A percentile compares a stretch with the other conserved stretches of the same genome.
These are phyloP conservation scores for Xanthoconium stramineum DNA, from an alignment of 768 basidiomycete genomes.

Conservation along the genomic window DNA sequence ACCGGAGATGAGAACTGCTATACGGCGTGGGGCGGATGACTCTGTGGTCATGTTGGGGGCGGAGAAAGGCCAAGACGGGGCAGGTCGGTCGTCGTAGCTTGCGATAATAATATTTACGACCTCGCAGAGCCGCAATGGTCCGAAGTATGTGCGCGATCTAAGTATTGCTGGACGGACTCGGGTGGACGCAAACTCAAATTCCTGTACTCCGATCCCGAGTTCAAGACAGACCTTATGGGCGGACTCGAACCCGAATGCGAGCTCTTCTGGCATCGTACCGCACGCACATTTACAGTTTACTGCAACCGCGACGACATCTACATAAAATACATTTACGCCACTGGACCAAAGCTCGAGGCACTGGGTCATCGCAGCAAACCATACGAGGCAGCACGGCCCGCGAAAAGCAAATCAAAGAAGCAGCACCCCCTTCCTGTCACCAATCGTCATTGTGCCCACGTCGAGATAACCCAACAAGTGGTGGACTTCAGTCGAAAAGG, in stretches of 20 bases:
- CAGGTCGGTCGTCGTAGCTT: slow-evolving; percentile 5
- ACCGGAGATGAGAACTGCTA: slow-evolving; percentile 57
- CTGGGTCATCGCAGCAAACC: not conserved
- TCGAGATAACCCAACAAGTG: too few species aligned
- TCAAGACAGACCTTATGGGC: not conserved
- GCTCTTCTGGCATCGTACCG: not conserved
- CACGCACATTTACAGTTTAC: not conserved
- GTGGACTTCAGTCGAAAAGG: not conserved
- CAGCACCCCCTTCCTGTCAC: not conserved
- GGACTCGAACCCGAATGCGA: not conserved
- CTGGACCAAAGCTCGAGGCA: not conserved
- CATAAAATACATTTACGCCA: not conserved
- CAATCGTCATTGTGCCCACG: not conserved
- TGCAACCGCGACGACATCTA: not conserved
- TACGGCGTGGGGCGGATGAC: slow-evolving; percentile 3
- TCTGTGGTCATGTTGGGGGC: slow-evolving; percentile 3
- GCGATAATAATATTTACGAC: not conserved
- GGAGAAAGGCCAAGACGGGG: slow-evolving; percentile 1
- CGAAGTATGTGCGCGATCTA: not conserved
- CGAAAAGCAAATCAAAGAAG: not conserved
- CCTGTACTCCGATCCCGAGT: not conserved
- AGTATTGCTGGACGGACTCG: not conserved
- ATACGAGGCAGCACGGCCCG: not conserved
- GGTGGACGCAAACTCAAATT: not conserved
- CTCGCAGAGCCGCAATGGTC: not conserved